phyloP scores from a whole-genome alignment of 129 eudicot genomes.

The Flaveria linearis region DNA sequence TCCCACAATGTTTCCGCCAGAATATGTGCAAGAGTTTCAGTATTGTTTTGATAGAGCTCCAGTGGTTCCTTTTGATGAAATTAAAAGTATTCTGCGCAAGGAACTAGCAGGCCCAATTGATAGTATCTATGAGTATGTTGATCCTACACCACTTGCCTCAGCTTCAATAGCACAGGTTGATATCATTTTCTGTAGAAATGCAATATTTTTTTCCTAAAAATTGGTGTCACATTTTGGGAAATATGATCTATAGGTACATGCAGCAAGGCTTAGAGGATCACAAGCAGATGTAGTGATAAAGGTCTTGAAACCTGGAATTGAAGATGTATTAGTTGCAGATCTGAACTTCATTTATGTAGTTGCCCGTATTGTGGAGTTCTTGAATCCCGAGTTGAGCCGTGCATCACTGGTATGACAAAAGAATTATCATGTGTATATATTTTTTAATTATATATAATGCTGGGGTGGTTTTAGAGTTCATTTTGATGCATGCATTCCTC shows the following conservation, averaged over 20 bases:
- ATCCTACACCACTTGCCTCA: conserved; percentile 94
- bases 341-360: conserved; percentile 91
- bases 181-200: background rate
- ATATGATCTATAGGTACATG: conserved; percentile 74
- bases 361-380: conserved; percentile 90
- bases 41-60: conserved; percentile 95
- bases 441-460: background rate
- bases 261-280: conserved; percentile 88
- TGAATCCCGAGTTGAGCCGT: conserved; percentile 90
- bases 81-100: conserved; percentile 65
- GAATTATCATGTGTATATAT: background rate
- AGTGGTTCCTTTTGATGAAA: conserved; percentile 80
- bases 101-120: conserved; percentile 81
- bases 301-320: conserved; percentile 94
- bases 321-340: conserved; percentile 93
- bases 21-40: conserved; percentile 92
- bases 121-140: conserved; percentile 75
- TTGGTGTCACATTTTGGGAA: conserved; percentile 13
- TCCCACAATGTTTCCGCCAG: conserved; percentile 90
- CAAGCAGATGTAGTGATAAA: conserved; percentile 91
- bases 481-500: conserved; percentile 25
- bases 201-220: background rate
- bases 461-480: background rate
- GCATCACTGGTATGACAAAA: conserved; percentile 71
- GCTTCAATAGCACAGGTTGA: conserved; percentile 97